These are phyloP conservation scores for Oryza meridionalis DNA, from an alignment of 176 grass and related monocot genomes.

Conservation along the genomic window DNA sequence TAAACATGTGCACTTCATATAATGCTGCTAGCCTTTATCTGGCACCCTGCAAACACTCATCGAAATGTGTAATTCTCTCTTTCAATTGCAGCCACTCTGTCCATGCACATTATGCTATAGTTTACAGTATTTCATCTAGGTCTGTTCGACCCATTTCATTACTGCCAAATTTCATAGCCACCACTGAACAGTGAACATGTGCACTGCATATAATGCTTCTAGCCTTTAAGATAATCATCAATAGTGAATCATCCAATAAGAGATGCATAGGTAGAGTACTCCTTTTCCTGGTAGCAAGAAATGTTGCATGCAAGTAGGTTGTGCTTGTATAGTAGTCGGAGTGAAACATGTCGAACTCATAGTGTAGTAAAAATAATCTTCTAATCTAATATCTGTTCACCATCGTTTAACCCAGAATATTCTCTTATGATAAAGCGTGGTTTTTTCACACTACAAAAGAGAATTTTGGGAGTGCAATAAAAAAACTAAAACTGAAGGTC, in stretches of 20 bases:
- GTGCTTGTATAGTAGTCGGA: neutral
- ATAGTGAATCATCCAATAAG: neutral
- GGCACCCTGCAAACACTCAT: neutral
- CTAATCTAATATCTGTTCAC: neutral
- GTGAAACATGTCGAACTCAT: too few species aligned
- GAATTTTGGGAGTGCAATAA: neutral
- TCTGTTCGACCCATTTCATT: neutral
- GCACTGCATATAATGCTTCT: neutral
- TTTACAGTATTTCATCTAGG: neutral
- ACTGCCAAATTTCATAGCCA: neutral
- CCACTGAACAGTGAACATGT: constrained; percentile 1
- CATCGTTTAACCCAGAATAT: neutral
- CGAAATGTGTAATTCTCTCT: too few species aligned
- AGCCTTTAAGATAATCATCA: neutral
- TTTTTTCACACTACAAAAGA: neutral
- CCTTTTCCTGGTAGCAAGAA: neutral
- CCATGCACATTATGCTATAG: neutral
- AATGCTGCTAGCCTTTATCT: neutral
- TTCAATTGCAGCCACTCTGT: neutral
- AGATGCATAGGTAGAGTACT: constrained; percentile 5
- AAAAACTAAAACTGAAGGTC: neutral
- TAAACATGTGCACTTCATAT: constrained; percentile 1
- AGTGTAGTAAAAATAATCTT: too few species aligned
- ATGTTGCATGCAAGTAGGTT: neutral
- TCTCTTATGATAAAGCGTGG: neutral